Evolutionary conservation across 2,329 filamentous ascomycete species (phyloP), one percentile per base, ranked within the genome.

Genomic region (Drechslera avenae): DNA sequence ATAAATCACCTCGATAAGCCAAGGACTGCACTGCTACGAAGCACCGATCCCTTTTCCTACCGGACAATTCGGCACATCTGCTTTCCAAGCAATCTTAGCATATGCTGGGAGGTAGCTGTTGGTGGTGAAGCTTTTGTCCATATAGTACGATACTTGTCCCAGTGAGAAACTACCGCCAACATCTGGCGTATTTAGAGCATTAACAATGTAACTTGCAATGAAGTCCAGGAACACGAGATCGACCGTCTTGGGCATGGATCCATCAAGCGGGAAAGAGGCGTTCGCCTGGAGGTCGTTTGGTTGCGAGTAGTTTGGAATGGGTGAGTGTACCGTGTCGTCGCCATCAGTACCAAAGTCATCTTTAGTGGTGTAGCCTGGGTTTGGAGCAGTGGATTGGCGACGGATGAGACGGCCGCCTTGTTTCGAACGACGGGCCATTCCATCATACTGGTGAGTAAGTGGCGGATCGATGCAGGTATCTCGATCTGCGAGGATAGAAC

Each of bases 281-380:
- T 78, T 75, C 2, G 75, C 76, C 61, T 81, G 77, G 58, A 82
- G 79, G 59, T 80, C 80, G 53, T 78, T 73, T 4, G 82, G 81
- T 35, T 80, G 73, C 1, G 60, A 36, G 68, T 79, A 82, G 47
- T 73, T 63, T 1, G 80, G 75, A 35, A 83, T 81, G 6, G 48
- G 43, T 3, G 73, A 71, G 67, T 85, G 82, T 5, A 75, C 60
- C 0, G 82, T 85, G 54, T 85, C 83, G 59, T 85, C 83, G 13
- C 81, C 80, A 57, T 77, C 82, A 3, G 67, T 75, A 42, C 82
- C 83, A 57, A 83, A 84, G 62, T 84, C 83, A 54, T 85, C 83
- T 2, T 63, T 75, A 0, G 83, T 85, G 3, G 75, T 78, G 65
- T 84, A 83, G 3, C 82, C 83, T 0, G 81, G 75, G 0, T 74